Conservation (phyloP, 2,329 filamentous ascomycete species). For the Fusarium aywerte region DNA sequence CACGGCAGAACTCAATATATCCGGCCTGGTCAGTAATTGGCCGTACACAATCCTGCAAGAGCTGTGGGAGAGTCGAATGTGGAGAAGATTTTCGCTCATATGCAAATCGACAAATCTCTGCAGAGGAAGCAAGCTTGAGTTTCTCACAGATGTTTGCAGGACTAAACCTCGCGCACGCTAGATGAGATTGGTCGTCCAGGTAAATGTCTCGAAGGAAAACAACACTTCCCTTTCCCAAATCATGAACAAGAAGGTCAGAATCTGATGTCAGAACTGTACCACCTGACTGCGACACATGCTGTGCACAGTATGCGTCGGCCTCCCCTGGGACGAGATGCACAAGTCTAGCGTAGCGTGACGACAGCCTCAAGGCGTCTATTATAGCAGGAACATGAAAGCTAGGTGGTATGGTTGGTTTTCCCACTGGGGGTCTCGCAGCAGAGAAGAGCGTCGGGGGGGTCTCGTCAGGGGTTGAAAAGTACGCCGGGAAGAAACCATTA, state of each 20-base stretch:
- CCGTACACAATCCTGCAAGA: constrained; percentile 45
- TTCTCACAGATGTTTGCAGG: constrained; percentile 54
- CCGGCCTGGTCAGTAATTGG: constrained; percentile 33
- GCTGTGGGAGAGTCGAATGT: constrained; percentile 46
- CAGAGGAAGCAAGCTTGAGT: constrained; percentile 53
- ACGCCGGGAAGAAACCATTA: constrained; percentile 42
- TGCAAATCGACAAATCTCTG: constrained; percentile 49
- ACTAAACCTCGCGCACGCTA: constrained; percentile 47
- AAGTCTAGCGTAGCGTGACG: constrained; percentile 54
- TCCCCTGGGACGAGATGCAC: constrained; percentile 79
- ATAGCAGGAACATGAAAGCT: constrained; percentile 82
- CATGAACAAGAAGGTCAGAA: constrained; percentile 83
- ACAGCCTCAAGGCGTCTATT: constrained; percentile 72
- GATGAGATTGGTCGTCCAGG: constrained; percentile 38
- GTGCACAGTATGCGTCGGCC: constrained; percentile 84
- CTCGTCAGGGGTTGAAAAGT: constrained; percentile 32
- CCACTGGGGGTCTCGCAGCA: constrained; percentile 25
- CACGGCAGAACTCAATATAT: constrained; percentile 48
- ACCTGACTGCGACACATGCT: constrained; percentile 64
- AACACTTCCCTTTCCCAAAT: constrained; percentile 73
- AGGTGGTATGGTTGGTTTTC: constrained; percentile 59
- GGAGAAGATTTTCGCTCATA: constrained; percentile 50
- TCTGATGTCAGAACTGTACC: constrained; percentile 81
- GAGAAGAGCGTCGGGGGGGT: constrained; percentile 42
- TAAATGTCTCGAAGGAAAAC: constrained; percentile 75